Conservation (phyloP, 129 eudicot species). For the Dittrichia graveolens region DNA sequence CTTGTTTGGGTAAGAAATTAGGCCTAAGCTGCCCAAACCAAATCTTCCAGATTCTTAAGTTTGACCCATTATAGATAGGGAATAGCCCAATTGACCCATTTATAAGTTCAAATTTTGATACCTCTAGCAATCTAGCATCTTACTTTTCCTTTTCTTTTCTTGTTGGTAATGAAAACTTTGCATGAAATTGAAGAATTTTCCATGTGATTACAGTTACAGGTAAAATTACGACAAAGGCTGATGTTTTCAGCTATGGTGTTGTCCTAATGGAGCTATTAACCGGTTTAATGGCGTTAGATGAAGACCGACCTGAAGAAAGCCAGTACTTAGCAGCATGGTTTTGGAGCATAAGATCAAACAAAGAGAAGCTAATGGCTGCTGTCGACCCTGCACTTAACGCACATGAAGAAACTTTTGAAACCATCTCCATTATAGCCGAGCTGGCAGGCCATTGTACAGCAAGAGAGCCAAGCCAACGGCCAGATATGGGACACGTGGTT, state of each 20-base stretch:
- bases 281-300: slow-evolving; percentile 92
- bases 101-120: not conserved
- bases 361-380: slow-evolving; percentile 66
- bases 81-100: not conserved
- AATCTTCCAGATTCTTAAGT: too few relatives aligned
- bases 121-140: not conserved
- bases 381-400: slow-evolving; percentile 73
- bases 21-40: too few relatives aligned
- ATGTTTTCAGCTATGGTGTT: slow-evolving; percentile 94
- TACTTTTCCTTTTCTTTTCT: not conserved
- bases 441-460: slow-evolving; percentile 99
- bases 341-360: slow-evolving; percentile 70
- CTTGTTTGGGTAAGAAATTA: too few relatives aligned
- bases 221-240: slow-evolving; percentile 88
- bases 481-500: slow-evolving; percentile 96
- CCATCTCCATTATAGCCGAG: slow-evolving; percentile 67
- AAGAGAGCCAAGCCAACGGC: slow-evolving; percentile 85
- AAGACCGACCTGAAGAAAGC: slow-evolving; percentile 88
- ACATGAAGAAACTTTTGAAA: slow-evolving; percentile 64
- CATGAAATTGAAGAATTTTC: not conserved
- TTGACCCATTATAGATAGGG: too few relatives aligned
- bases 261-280: slow-evolving; percentile 96
- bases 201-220: slow-evolving; percentile 69
- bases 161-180: not conserved
- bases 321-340: slow-evolving; percentile 95